These are phyloP conservation scores for Phytophthora crassamura DNA, from an alignment of 352 stramenopile species.

Conservation along the genomic window DNA sequence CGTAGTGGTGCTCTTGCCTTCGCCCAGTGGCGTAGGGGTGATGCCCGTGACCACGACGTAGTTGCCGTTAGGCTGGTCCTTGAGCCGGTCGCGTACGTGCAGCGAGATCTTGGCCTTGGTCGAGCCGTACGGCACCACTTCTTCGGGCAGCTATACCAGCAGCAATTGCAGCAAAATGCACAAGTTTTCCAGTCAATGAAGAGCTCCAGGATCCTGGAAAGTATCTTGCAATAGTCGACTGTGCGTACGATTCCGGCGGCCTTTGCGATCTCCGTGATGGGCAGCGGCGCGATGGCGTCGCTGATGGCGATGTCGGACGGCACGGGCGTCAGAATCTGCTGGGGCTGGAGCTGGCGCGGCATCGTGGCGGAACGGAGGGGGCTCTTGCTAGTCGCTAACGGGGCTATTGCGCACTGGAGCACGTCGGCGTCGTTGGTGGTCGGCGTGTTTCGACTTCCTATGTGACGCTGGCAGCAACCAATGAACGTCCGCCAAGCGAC, in stretches of 20 bases:
- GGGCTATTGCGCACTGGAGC: constrained; percentile 23
- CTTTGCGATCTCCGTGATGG: constrained; percentile 70
- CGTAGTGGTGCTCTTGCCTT: constrained; percentile 99
- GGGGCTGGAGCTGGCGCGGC: constrained; percentile 57
- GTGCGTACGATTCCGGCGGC: constrained; percentile 66
- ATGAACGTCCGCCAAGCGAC: constrained; percentile 29
- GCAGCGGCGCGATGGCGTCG: constrained; percentile 72
- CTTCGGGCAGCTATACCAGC: constrained; percentile 56
- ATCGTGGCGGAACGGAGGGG: constrained; percentile 28
- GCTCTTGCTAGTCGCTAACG: constrained; percentile 34
- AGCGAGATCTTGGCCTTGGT: constrained; percentile 95
- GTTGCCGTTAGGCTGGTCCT: constrained; percentile 91
- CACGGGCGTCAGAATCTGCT: constrained; percentile 73
- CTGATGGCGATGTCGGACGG: constrained; percentile 86
- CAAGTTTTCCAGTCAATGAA: constrained; percentile 4
- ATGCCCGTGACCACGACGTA: constrained; percentile 98
- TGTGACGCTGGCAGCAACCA: constrained; percentile 31
- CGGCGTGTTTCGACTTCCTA: constrained; percentile 10
- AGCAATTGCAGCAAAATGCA: constrained; percentile 28
- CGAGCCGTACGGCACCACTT: constrained; percentile 90
- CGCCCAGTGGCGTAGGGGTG: constrained; percentile 97
- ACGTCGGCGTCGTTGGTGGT: constrained; percentile 17
- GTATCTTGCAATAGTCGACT: constrained; percentile 23
- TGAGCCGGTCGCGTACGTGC: constrained; percentile 88
- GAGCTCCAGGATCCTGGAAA: constrained; percentile 8